These are phyloP conservation scores for Eremochloa ophiuroides DNA, from an alignment of 176 grass and related monocot species.

Conservation along the genomic window DNA sequence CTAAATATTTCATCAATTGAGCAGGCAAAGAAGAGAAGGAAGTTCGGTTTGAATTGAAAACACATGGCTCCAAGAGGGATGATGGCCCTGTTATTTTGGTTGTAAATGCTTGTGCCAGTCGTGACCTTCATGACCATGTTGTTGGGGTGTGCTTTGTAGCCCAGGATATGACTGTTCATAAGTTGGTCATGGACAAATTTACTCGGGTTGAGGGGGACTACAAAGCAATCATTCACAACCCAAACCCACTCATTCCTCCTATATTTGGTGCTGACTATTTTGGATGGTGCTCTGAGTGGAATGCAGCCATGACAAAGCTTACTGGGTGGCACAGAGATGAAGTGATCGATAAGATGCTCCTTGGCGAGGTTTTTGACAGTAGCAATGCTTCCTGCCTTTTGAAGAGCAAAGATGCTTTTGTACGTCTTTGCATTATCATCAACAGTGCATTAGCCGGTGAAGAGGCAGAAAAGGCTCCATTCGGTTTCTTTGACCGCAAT, in stretches of 20 bases:
- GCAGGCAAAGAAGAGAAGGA: conserved; percentile 86
- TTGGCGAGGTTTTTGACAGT: conserved; percentile 82
- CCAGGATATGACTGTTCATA: conserved; percentile 94
- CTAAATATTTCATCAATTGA: conserved; percentile 17
- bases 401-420: conserved; percentile 74
- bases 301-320: conserved; percentile 81
- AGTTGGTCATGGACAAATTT: conserved; percentile 85
- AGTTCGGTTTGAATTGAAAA: conserved; percentile 88
- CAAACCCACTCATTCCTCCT: conserved; percentile 77
- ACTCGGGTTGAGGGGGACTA: conserved; percentile 91
- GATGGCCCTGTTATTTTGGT: conserved; percentile 69
- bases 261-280: conserved; percentile 93
- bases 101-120: conserved; percentile 87
- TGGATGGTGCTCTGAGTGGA: conserved; percentile 96
- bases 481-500: conserved; percentile 61
- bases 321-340: conserved; percentile 85
- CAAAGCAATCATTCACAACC: conserved; percentile 88
- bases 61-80: conserved; percentile 53
- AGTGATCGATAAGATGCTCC: conserved; percentile 82
- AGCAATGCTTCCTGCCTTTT: conserved; percentile 57
- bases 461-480: conserved; percentile 73
- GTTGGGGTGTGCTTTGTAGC: conserved; percentile 95
- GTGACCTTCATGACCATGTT: conserved; percentile 67
- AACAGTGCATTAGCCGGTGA: conserved; percentile 79
- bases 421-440: conserved; percentile 72